Evolutionary conservation across 2,329 filamentous ascomycete species (phyloP), one percentile per base, ranked within the genome.

Genomic region (Exophiala oligosperma): DNA sequence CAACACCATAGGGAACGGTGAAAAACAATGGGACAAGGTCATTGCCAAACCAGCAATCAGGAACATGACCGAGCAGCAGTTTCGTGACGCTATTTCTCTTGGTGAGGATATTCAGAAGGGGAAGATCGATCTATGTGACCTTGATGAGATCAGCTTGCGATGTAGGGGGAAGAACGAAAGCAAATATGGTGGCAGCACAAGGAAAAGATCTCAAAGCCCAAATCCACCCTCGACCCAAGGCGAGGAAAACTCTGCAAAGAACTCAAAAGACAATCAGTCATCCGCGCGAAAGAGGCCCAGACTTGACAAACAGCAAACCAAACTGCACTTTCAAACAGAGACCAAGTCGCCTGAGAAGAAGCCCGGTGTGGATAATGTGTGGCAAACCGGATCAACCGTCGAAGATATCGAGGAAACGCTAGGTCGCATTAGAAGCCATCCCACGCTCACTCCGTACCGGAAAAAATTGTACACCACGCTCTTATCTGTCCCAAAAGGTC

Each of bases 401-500:
- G 37, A 54, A 14, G 49, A 57, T 14, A 23, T 65, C 11, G 35
- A 55, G 11, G 49, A 21, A 21, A 59, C 70, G 26, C 73, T 79
- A 47, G 66, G 65, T 23, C 73, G 74, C 52, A 79, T 81, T 62
- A 67, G 71, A 28, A 66, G 70, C 26, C 77, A 80, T 51, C 73
- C 72, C 41, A 70, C 72, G n/a, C 73, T 83, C 21, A 81, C 79
- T 2, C 73, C 77, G 14, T 81, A 80, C 70, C 79, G 79, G 26
- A 73, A 73, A 12, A 73, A 71, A 53, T 81, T 95, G 61, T 93
- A 91, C 77, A 76, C 81, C 1, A 80, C 88, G 3, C 83, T 95
- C 2, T 87, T 88, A 69, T 89, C 91, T 69, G 90, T 96, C 59
- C 92, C 92, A 0, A 73, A 76, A 14, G 91, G 91, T 32, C 79